These are phyloP conservation scores for Priceomyces carsonii DNA, from an alignment of 805 yeast species.

Conservation along the genomic window DNA sequence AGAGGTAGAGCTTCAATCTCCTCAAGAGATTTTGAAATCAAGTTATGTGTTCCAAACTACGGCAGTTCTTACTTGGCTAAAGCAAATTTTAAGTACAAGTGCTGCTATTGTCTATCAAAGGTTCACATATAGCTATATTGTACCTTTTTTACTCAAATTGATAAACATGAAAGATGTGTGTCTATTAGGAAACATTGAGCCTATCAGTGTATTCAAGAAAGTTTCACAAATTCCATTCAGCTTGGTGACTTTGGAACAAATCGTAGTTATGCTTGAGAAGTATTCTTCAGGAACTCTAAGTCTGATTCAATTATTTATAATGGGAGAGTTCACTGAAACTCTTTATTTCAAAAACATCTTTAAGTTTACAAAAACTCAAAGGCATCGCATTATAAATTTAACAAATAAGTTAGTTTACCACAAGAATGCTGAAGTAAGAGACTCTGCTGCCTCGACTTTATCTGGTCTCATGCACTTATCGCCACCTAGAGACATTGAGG, in stretches of 20 bases:
- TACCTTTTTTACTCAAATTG: slow-evolving; percentile 70
- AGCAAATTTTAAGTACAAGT: slow-evolving; percentile 53
- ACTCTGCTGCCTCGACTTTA: slow-evolving; percentile 68
- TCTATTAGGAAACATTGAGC: slow-evolving; percentile 61
- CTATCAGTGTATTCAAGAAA: slow-evolving; percentile 45
- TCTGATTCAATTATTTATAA: slow-evolving; percentile 55
- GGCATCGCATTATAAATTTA: slow-evolving; percentile 49
- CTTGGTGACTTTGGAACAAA: slow-evolving; percentile 16
- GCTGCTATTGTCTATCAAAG: slow-evolving; percentile 54
- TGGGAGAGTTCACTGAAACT: slow-evolving; percentile 70
- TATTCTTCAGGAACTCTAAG: slow-evolving; percentile 31
- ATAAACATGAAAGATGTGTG: slow-evolving; percentile 78
- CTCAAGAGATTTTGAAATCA: slow-evolving; percentile 60
- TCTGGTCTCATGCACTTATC: slow-evolving; percentile 75
- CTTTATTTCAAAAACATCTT: slow-evolving; percentile 71
- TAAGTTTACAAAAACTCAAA: slow-evolving; percentile 48
- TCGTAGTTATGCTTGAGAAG: slow-evolving; percentile 42
- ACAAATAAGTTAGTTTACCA: slow-evolving; percentile 58
- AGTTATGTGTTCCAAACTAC: slow-evolving; percentile 64
- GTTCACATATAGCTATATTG: slow-evolving; percentile 47
- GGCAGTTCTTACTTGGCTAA: slow-evolving; percentile 63
- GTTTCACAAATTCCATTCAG: slow-evolving; percentile 45
- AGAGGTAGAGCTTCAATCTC: slow-evolving; percentile 36
- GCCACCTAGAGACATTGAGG: slow-evolving; percentile 48
- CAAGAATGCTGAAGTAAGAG: slow-evolving; percentile 72